Conservation (phyloP, 139 green algal genomes). For the Coccomyxa sp. region DNA sequence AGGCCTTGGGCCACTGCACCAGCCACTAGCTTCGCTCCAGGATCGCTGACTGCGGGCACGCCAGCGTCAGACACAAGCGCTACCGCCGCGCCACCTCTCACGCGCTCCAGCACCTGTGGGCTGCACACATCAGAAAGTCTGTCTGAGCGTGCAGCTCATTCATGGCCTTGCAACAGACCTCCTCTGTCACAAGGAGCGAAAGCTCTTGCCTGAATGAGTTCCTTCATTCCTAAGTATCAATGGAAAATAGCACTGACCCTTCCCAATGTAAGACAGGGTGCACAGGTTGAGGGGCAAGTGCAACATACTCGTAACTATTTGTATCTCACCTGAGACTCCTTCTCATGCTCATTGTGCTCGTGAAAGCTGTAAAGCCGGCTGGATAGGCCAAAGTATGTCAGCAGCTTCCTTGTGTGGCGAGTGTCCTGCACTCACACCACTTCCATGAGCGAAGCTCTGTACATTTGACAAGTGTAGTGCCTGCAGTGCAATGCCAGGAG, state of each 20-base stretch:
- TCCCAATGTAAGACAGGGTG: not conserved
- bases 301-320: not conserved
- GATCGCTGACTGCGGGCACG: constrained; percentile 83
- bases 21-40: constrained; percentile 64
- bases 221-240: not conserved
- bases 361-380: constrained; percentile 53
- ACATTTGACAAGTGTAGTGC: too few relatives aligned
- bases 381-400: constrained; percentile 56
- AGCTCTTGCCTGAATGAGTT: not conserved
- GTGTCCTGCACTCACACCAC: too few relatives aligned
- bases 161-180: not conserved
- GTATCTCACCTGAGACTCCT: not conserved
- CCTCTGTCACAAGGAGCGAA: too few relatives aligned
- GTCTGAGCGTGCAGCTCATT: not conserved
- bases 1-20: constrained; percentile 27
- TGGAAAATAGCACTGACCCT: not conserved
- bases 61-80: constrained; percentile 86
- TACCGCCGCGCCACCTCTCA: constrained; percentile 57
- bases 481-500: too few relatives aligned
- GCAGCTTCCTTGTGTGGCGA: constrained; percentile 69
- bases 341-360: constrained; percentile 76
- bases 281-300: not conserved
- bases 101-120: constrained; percentile 44
- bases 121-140: not conserved
- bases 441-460: too few relatives aligned